These are phyloP conservation scores for Citrullus mucosospermus DNA, from an alignment of 306 rosid species.

Conservation along the genomic window DNA sequence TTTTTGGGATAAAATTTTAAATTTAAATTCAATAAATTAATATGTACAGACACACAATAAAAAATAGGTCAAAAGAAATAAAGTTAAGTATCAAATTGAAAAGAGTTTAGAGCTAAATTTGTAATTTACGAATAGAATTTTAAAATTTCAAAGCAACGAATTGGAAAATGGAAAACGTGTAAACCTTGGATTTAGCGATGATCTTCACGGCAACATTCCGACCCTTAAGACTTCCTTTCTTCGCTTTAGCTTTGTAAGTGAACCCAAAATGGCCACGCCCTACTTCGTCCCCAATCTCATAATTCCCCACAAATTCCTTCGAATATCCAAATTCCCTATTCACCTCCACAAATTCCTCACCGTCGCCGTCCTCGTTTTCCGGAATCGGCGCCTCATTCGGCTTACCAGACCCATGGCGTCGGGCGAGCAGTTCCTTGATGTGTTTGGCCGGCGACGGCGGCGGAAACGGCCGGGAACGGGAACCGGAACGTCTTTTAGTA, in stretches of 20 bases:
- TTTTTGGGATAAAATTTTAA: too few species aligned
- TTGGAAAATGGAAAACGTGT: too few species aligned
- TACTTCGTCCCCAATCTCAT: slow-evolving; percentile 34
- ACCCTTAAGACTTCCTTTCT: not conserved
- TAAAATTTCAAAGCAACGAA: too few species aligned
- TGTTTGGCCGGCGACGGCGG: slow-evolving; percentile 96
- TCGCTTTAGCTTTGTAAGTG: not conserved
- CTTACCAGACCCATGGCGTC: slow-evolving; percentile 74
- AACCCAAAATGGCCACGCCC: not conserved
- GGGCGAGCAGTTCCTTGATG: slow-evolving; percentile 62
- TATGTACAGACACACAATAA: too few species aligned
- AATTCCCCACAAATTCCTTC: slow-evolving; percentile 36
- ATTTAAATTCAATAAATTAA: too few species aligned
- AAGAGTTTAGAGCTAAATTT: too few species aligned
- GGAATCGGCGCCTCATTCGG: slow-evolving; percentile 78
- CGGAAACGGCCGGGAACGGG: slow-evolving; percentile 64
- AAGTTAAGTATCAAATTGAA: too few species aligned
- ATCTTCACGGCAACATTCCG: not conserved
- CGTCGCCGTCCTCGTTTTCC: slow-evolving; percentile 50
- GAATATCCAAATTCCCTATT: slow-evolving; percentile 69
- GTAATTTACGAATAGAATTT: too few species aligned
- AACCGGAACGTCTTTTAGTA: slow-evolving; percentile 22
- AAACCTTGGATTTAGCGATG: not conserved
- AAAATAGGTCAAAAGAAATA: too few species aligned
- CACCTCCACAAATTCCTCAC: slow-evolving; percentile 24